Conservation (phyloP, 192 early-diverging fungal genomes). For the Radiomyces spectabilis region DNA sequence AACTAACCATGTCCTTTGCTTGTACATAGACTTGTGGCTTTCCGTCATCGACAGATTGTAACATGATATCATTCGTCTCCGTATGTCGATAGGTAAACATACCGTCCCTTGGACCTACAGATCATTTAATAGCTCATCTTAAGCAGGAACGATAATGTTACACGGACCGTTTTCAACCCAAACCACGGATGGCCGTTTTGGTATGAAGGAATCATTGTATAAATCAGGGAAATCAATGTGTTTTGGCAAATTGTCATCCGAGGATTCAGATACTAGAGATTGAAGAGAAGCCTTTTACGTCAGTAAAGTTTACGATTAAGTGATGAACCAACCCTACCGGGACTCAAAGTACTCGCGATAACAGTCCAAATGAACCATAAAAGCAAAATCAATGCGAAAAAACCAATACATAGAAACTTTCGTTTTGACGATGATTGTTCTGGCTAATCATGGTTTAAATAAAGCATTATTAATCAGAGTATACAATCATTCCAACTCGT, state of each 20-base stretch:
- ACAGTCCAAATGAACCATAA: slow-evolving; percentile 18
- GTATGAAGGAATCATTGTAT: slow-evolving; percentile 5
- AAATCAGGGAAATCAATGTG: slow-evolving; percentile 4
- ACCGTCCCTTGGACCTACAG: slow-evolving; percentile 17
- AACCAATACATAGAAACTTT: slow-evolving; percentile 16
- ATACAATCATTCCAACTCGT: too few species aligned
- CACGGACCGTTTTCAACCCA: slow-evolving; percentile 4
- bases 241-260: not conserved
- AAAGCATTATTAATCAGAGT: too few species aligned
- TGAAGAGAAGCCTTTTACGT: not conserved
- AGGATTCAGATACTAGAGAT: not conserved
- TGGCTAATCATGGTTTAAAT: too few species aligned
- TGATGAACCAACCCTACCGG: not conserved
- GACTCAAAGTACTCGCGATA: slow-evolving; percentile 3
- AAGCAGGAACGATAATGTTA: not conserved
- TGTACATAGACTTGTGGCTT: slow-evolving; percentile 12
- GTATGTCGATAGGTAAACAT: slow-evolving; percentile 22
- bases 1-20: slow-evolving; percentile 16
- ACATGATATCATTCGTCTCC: slow-evolving; percentile 17
- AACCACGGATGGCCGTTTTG: slow-evolving; percentile 4
- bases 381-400: slow-evolving; percentile 6
- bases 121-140: not conserved
- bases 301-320: not conserved
- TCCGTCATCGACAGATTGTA: slow-evolving; percentile 22
- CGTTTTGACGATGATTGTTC: too few species aligned